A percentile compares a stretch with the other conserved stretches of the same genome.
phyloP scores from a whole-genome alignment of 257 asterid genomes.

The Plantago major region DNA sequence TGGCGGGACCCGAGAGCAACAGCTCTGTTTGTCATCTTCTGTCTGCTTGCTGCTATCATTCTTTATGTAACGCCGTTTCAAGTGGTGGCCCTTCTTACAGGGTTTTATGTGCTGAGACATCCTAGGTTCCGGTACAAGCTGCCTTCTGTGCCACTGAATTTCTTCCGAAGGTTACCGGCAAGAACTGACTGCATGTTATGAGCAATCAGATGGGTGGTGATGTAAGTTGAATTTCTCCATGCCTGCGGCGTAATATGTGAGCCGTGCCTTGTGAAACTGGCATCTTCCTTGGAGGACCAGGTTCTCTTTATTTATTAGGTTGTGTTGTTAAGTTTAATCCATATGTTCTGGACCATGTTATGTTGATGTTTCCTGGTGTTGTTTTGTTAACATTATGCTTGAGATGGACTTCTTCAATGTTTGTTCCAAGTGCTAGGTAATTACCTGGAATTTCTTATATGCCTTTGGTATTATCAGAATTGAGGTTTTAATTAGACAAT shows the following conservation, averaged over 20 bases:
- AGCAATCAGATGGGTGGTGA: conserved; percentile 12
- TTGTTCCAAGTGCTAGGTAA: not conserved
- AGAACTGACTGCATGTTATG: conserved; percentile 62
- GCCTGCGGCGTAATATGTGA: not conserved
- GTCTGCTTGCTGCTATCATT: conserved; percentile 39
- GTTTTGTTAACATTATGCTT: not conserved
- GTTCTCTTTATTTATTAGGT: not conserved
- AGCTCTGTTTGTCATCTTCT: conserved; percentile 22
- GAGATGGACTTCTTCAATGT: not conserved
- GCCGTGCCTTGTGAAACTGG: not conserved
- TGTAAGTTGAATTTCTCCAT: conserved; percentile 7
- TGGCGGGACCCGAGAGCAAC: conserved; percentile 51
- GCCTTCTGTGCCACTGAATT: conserved; percentile 61
- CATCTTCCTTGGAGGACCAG: no score
- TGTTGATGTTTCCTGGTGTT: conserved; percentile 9
- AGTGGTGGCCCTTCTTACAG: conserved; percentile 53
- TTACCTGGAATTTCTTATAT: not conserved
- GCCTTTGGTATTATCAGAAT: no score
- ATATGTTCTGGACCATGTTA: conserved; percentile 22
- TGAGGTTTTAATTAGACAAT: no score
- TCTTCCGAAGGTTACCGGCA: conserved; percentile 71
- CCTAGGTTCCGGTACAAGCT: conserved; percentile 64
- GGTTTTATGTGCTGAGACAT: conserved; percentile 58
- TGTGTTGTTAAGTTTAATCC: conserved; percentile 28
- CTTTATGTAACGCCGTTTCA: conserved; percentile 66